Evolutionary conservation across 2,329 filamentous ascomycete species (phyloP).

Genomic region (Arthrobotrys musiformis): DNA sequence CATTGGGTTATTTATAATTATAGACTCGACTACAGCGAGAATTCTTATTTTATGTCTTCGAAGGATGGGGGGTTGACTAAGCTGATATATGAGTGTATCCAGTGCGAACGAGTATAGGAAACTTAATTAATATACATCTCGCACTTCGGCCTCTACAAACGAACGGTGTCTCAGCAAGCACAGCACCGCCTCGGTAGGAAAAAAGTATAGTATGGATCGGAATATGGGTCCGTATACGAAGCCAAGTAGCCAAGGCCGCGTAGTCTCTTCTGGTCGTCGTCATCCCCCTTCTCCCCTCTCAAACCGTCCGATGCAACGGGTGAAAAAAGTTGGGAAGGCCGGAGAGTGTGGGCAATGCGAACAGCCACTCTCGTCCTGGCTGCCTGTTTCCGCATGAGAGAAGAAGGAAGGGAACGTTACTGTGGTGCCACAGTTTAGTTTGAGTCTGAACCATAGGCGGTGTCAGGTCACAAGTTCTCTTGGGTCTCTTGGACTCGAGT

Average conservation of each 20-base stretch:
- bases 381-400: background rate
- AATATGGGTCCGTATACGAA: background rate
- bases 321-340: background rate
- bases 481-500: no score
- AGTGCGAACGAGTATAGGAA: background rate
- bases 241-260: slow-evolving; percentile 10
- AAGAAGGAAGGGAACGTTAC: background rate
- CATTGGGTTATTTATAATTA: no score
- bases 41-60: no score
- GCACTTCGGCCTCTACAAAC: background rate
- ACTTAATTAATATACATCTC: no score
- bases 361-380: background rate
- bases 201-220: background rate
- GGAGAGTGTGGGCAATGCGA: background rate
- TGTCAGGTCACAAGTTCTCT: background rate
- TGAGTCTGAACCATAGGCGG: background rate
- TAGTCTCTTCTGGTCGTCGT: background rate
- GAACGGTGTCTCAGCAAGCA: background rate
- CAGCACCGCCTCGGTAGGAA: slow-evolving; percentile 3
- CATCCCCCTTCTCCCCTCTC: background rate
- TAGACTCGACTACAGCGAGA: no score
- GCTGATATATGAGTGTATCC: slow-evolving; percentile 7
- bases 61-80: background rate
- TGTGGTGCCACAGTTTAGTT: slow-evolving; percentile 6
- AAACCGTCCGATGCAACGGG: background rate